phyloP scores from a whole-genome alignment of 495 filamentous ascomycete species.

The Delitschia confertaspora region DNA sequence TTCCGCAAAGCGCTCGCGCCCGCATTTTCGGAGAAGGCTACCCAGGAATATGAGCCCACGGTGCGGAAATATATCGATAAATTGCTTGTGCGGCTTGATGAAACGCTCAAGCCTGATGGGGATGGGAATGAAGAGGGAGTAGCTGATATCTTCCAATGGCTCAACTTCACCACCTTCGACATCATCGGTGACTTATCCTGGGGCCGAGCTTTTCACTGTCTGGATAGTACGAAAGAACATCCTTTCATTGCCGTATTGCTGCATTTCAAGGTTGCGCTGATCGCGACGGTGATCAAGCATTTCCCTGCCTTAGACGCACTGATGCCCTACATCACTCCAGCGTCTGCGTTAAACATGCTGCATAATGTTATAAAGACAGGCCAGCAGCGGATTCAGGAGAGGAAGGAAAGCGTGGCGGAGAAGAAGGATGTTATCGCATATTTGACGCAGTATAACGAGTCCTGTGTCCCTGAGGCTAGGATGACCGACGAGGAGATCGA shows the following conservation, averaged over 20 bases:
- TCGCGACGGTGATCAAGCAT: constrained; percentile 5
- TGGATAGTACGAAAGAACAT: constrained; percentile 4
- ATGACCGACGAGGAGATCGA: constrained; percentile 12
- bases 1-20: constrained; percentile 15
- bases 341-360: constrained; percentile 6
- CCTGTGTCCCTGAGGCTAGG: not conserved
- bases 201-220: constrained; percentile 5
- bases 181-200: constrained; percentile 15
- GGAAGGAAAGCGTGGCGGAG: not conserved
- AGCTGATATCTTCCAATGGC: constrained; percentile 14
- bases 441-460: constrained; percentile 7
- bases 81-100: constrained; percentile 4
- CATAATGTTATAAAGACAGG: constrained; percentile 8
- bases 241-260: constrained; percentile 8
- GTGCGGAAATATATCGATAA: constrained; percentile 6
- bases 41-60: constrained; percentile 5
- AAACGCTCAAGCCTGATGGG: constrained; percentile 1
- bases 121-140: not conserved
- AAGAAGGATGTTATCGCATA: constrained; percentile 6
- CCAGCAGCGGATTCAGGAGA: not conserved
- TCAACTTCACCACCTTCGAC: constrained; percentile 16
- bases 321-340: constrained; percentile 10
- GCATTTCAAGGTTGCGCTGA: constrained; percentile 12
- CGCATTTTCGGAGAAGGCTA: constrained; percentile 3
- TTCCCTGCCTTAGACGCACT: constrained; percentile 5